These are phyloP conservation scores for Drechslerella dactyloides DNA, from an alignment of 2,329 filamentous ascomycete genomes.

Conservation along the genomic window DNA sequence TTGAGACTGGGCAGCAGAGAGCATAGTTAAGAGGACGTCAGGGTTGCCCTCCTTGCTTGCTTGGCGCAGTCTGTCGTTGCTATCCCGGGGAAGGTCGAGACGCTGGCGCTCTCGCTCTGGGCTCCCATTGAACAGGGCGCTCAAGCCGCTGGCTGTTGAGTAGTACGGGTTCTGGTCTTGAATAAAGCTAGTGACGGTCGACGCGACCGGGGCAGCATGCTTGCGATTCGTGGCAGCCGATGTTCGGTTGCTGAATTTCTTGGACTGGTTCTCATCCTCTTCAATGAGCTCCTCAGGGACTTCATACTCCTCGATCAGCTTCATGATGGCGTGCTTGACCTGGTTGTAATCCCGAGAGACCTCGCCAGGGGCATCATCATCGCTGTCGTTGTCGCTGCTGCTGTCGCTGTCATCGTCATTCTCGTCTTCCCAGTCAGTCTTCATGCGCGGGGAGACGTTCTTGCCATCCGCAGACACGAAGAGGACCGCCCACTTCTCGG, in stretches of 20 bases:
- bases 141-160: slow-evolving; percentile 33
- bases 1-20: slow-evolving; percentile 76
- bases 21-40: slow-evolving; percentile 71
- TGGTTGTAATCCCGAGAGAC: slow-evolving; percentile 74
- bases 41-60: slow-evolving; percentile 47
- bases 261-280: slow-evolving; percentile 62
- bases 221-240: slow-evolving; percentile 47
- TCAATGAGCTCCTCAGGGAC: slow-evolving; percentile 72
- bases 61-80: slow-evolving; percentile 38
- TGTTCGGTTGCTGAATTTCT: slow-evolving; percentile 72
- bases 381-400: slow-evolving; percentile 63
- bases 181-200: slow-evolving; percentile 50
- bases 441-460: slow-evolving; percentile 73
- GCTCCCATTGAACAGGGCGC: slow-evolving; percentile 46
- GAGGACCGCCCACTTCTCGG: slow-evolving; percentile 81
- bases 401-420: slow-evolving; percentile 72
- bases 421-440: slow-evolving; percentile 72
- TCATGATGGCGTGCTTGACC: slow-evolving; percentile 78
- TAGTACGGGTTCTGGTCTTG: slow-evolving; percentile 50
- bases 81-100: slow-evolving; percentile 41
- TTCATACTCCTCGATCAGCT: slow-evolving; percentile 81
- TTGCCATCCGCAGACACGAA: slow-evolving; percentile 78
- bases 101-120: slow-evolving; percentile 47
- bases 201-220: slow-evolving; percentile 44
- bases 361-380: slow-evolving; percentile 58